These are phyloP conservation scores for Trypanosomatidae sp. DNA, from an alignment of 208 protist genomes.

Conservation along the genomic window DNA sequence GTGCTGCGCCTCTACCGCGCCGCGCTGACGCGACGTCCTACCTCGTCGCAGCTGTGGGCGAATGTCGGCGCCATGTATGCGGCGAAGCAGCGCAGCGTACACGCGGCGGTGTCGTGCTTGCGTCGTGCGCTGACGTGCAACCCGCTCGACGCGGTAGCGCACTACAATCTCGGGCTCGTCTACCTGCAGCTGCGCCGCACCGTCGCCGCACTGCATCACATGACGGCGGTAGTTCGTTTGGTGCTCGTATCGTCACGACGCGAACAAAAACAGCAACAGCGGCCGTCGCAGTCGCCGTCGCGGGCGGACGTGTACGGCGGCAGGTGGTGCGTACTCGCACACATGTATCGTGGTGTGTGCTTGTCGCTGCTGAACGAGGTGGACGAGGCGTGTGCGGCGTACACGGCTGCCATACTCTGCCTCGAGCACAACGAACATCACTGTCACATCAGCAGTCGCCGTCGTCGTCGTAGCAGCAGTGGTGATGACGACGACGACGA, in stretches of 20 bases:
- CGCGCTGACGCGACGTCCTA: constrained; percentile 68
- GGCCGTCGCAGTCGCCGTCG: constrained; percentile 9
- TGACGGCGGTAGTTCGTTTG: constrained; percentile 86
- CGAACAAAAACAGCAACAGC: too few species aligned
- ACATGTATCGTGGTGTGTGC: constrained; percentile 92
- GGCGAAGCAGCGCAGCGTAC: constrained; percentile 83
- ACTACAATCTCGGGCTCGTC: constrained; percentile 93
- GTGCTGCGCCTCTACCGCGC: constrained; percentile 94
- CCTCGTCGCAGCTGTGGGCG: constrained; percentile 94
- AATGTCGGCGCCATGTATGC: constrained; percentile 98
- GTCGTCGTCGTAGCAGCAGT: too few species aligned
- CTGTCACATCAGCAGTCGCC: too few species aligned
- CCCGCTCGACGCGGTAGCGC: constrained; percentile 95
- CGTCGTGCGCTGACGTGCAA: constrained; percentile 87
- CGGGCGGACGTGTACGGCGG: too few species aligned
- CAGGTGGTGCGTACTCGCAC: constrained; percentile 72
- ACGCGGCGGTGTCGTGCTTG: constrained; percentile 92
- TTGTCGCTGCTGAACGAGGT: constrained; percentile 90
- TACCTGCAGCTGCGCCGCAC: constrained; percentile 84
- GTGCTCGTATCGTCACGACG: constrained; percentile 51
- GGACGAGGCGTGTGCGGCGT: constrained; percentile 89
- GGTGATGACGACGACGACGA: too few species aligned
- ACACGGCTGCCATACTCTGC: constrained; percentile 87
- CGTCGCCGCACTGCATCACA: constrained; percentile 92
- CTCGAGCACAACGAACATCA: too few species aligned